phyloP scores from a whole-genome alignment of 1,139 yeast species.

The Blastobotrys serpentis region DNA sequence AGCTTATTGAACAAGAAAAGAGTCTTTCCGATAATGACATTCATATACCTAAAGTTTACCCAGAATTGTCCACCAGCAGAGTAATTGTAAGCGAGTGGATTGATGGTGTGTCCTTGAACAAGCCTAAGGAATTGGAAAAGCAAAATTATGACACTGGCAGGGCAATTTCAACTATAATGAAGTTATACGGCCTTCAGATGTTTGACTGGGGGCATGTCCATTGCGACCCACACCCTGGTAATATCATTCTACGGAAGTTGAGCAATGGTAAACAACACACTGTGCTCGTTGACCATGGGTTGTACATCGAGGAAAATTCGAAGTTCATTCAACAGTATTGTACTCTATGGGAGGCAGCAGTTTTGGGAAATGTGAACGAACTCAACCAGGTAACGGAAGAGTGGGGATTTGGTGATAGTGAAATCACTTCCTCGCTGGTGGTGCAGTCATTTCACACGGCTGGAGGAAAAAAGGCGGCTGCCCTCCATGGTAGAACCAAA shows the following conservation, averaged over 20 bases:
- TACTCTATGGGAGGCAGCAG: conserved; percentile 61
- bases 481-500: not conserved
- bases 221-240: conserved; percentile 85
- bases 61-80: conserved; percentile 47
- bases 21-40: conserved; percentile 38
- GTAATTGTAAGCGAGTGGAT: conserved; percentile 74
- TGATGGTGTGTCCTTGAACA: conserved; percentile 59
- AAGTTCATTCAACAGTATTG: conserved; percentile 58
- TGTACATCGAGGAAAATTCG: conserved; percentile 56
- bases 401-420: conserved; percentile 76
- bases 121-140: conserved; percentile 45
- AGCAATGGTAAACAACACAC: conserved; percentile 47
- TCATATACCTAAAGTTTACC: conserved; percentile 56
- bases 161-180: conserved; percentile 54
- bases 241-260: conserved; percentile 53
- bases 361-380: conserved; percentile 52
- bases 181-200: conserved; percentile 63
- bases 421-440: conserved; percentile 60
- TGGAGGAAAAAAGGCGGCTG: conserved; percentile 1
- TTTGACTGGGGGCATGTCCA: conserved; percentile 76
- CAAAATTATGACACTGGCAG: conserved; percentile 45
- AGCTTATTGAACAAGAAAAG: conserved; percentile 39
- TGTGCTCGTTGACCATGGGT: conserved; percentile 73
- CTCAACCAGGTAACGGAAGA: conserved; percentile 49
- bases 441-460: conserved; percentile 30